phyloP scores from a whole-genome alignment of 2,329 filamentous ascomycete genomes.

The Fusarium illudens region DNA sequence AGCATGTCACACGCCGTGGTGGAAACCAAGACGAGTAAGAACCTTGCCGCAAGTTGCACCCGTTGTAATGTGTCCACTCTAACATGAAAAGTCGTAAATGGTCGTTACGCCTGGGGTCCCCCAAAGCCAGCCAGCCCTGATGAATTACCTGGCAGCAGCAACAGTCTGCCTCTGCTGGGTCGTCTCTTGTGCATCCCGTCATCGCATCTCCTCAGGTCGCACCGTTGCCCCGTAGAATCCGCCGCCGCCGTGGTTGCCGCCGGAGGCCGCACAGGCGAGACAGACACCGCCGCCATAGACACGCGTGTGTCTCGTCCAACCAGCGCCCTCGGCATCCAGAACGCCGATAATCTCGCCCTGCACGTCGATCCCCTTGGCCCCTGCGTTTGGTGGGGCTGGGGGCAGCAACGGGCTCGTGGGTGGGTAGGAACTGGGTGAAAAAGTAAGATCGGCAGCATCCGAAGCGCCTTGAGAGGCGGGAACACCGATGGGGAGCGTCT shows the following conservation, averaged over 20 bases:
- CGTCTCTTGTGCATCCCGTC: conserved; percentile 11
- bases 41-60: conserved; percentile 26
- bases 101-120: conserved; percentile 30
- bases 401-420: conserved; percentile 58
- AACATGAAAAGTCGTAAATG: conserved; percentile 36
- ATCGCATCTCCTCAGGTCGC: conserved; percentile 61
- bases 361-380: conserved; percentile 50
- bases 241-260: conserved; percentile 53
- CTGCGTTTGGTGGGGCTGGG: conserved; percentile 52
- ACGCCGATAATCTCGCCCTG: conserved; percentile 61
- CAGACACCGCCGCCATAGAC: conserved; percentile 68
- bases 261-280: conserved; percentile 62
- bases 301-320: conserved; percentile 66
- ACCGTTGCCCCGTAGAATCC: conserved; percentile 65
- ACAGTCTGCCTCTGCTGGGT: neutral
- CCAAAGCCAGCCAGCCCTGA: conserved; percentile 5
- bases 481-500: conserved; percentile 49
- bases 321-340: conserved; percentile 56
- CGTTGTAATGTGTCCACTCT: conserved; percentile 28
- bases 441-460: conserved; percentile 44
- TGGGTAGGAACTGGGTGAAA: conserved; percentile 60
- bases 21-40: conserved; percentile 23
- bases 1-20: conserved; percentile 3
- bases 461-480: conserved; percentile 38
- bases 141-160: conserved; percentile 9